phyloP scores from a whole-genome alignment of 2,329 filamentous ascomycete species.

The Whalleya microplaca region DNA sequence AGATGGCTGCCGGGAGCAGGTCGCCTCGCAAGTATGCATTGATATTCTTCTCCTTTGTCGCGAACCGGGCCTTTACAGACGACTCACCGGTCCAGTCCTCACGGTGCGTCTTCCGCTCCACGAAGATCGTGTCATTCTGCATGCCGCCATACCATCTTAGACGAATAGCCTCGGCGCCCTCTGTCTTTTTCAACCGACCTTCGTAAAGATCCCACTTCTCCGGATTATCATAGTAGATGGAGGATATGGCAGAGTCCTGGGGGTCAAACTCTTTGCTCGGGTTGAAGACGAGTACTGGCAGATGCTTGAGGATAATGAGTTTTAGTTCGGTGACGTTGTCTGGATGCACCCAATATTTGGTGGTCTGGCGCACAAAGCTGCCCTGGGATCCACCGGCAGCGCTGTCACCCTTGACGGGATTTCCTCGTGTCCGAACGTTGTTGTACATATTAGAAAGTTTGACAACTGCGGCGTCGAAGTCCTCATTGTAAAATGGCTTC shows the following conservation, averaged over 20 bases:
- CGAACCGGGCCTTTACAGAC: conserved; percentile 95
- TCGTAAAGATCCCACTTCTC: conserved; percentile 93
- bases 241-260: conserved; percentile 92
- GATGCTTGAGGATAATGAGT: conserved; percentile 95
- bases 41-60: conserved; percentile 95
- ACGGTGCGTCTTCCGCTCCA: conserved; percentile 96
- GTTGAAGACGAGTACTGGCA: conserved; percentile 97
- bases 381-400: conserved; percentile 89
- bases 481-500: conserved; percentile 98
- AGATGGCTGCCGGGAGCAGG: conserved; percentile 83
- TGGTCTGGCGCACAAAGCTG: conserved; percentile 95
- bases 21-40: conserved; percentile 87
- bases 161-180: conserved; percentile 95
- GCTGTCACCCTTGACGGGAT: conserved; percentile 89
- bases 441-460: conserved; percentile 96
- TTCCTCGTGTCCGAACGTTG: conserved; percentile 87
- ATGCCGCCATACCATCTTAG: conserved; percentile 97
- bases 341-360: conserved; percentile 98
- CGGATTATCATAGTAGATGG: conserved; percentile 97
- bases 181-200: conserved; percentile 94
- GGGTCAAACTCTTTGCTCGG: conserved; percentile 93
- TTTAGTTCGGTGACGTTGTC: conserved; percentile 99
- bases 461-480: conserved; percentile 95
- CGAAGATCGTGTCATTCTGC: conserved; percentile 92
- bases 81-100: conserved; percentile 99